A percentile compares a stretch with the other conserved stretches of the same genome.
These are phyloP conservation scores for Phytophthora constricta DNA, from an alignment of 352 stramenopile species.

Conservation along the genomic window DNA sequence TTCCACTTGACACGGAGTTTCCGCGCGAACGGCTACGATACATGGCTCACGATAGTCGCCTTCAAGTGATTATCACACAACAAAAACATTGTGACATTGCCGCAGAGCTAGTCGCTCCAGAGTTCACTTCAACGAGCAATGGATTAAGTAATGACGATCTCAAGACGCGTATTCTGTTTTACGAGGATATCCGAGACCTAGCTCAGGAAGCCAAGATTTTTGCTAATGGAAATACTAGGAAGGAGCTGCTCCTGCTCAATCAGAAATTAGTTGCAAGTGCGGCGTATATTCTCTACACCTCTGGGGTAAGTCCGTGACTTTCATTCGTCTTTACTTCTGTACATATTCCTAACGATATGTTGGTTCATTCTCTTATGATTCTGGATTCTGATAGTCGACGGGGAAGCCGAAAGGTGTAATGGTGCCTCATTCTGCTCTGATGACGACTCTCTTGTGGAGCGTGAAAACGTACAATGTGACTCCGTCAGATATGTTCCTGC, in stretches of 20 bases:
- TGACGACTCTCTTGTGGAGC: slow-evolving; percentile 65
- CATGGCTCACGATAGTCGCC: slow-evolving; percentile 49
- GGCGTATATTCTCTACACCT: slow-evolving; percentile 81
- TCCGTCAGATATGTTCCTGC: slow-evolving; percentile 62
- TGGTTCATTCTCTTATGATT: too few species aligned
- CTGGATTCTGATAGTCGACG: slow-evolving; percentile 56
- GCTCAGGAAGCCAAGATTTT: neutral
- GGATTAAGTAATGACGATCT: neutral
- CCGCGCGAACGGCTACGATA: slow-evolving; percentile 54
- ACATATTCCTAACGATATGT: too few species aligned
- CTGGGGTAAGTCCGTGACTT: slow-evolving; percentile 38
- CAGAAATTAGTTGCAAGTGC: neutral
- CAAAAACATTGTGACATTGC: slow-evolving; percentile 33
- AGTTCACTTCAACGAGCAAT: neutral
- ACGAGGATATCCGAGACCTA: slow-evolving; percentile 34
- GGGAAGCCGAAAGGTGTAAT: slow-evolving; percentile 77
- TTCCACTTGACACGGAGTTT: slow-evolving; percentile 56
- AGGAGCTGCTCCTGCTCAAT: neutral
- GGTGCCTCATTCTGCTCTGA: slow-evolving; percentile 61
- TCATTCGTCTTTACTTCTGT: too few species aligned
- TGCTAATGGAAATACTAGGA: neutral
- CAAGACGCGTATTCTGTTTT: slow-evolving; percentile 33
- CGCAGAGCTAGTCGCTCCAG: slow-evolving; percentile 15
- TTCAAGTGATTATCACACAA: slow-evolving; percentile 54
- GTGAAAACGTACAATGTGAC: slow-evolving; percentile 61